Evolutionary conservation across 371 early-diverging fungal genomes (phyloP), one percentile per base, ranked within the genome.

Genomic region (Apophysomyces elegans): DNA sequence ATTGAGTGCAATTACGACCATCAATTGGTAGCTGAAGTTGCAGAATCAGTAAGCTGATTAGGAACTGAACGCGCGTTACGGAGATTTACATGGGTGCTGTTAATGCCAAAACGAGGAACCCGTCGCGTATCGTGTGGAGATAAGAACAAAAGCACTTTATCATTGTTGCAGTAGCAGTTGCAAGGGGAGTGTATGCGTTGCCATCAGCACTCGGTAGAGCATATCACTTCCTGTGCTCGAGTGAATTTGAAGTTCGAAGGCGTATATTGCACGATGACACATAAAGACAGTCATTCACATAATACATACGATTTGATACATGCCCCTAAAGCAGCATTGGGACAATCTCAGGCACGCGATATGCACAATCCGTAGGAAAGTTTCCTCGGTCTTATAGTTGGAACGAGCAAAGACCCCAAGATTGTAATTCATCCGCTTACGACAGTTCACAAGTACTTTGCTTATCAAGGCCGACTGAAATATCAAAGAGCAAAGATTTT

Each of bases 1-100:
- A 47, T 47, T 47, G 47, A n/a, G 0, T 47, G 73, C 37, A 58
- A 72, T 16, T 39, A 77, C 9, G 77, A 72, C 2, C 47, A 70
- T 85, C 36, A 71, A 77, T 26, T 67, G 81, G 50, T 68, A 62
- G n/a, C 68, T 84, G 11, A 59, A 56, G 13, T 80, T 77, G 8
- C 47, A 18, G n/a, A 47, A 18, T 26, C n/a, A 47, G 47, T 47
- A 47, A 18, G 18, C 11, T 1, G 47, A 47, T 18, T 18, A n/a
- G 16, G n/a, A 47, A 18, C 18, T 11, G 47, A 18, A 47, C 7
- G 18, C 7, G 7, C 16, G 16, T 47, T 13, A 14, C 13, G 7
- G 16, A 47, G 47, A 13, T 13, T 47, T 47, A 16, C 3, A 7
- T 47, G 9, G 47, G 47, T 14, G 47, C 47, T 7, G n/a, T 47